Percentiles rank a stretch among this genome's conserved stretches.
Conservation (phyloP, 192 early-diverging fungal species). For the Jimgerdemannia flammicorona region DNA sequence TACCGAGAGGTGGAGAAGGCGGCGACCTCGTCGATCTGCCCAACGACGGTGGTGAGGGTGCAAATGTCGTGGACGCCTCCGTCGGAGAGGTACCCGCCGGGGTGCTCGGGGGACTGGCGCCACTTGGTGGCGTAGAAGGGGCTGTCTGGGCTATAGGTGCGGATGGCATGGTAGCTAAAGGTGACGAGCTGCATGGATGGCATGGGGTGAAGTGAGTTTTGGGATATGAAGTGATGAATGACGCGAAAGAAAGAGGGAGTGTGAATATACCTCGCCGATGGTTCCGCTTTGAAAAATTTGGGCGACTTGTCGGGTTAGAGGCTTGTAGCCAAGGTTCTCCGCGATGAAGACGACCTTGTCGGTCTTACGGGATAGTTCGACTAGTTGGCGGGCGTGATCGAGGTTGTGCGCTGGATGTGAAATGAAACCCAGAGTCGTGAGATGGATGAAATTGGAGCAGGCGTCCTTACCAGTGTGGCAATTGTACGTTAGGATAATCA, state of each 20-base stretch:
- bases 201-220: background rate
- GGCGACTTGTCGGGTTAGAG: constrained; percentile 17
- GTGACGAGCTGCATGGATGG: constrained; percentile 20
- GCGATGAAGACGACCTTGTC: constrained; percentile 22
- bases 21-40: constrained; percentile 17
- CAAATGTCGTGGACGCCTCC: constrained; percentile 32
- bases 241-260: too few relatives aligned
- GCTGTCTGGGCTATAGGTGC: constrained; percentile 24
- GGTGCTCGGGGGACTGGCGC: constrained; percentile 33
- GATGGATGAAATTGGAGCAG: background rate
- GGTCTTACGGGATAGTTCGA: constrained; percentile 10
- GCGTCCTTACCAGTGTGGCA: background rate
- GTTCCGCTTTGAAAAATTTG: constrained; percentile 21
- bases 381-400: constrained; percentile 27
- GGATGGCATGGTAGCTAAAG: constrained; percentile 24
- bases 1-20: constrained; percentile 22
- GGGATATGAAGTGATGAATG: background rate
- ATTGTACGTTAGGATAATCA: too few relatives aligned
- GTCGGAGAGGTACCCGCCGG: constrained; percentile 34
- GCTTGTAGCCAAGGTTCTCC: constrained; percentile 30
- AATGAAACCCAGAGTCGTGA: too few relatives aligned
- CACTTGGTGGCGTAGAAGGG: constrained; percentile 26
- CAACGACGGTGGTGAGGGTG: constrained; percentile 20
- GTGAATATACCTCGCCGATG: constrained; percentile 23
- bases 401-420: constrained; percentile 20